These are phyloP conservation scores for Monosporascus ibericus DNA, from an alignment of 2,329 filamentous ascomycete species.

Conservation along the genomic window DNA sequence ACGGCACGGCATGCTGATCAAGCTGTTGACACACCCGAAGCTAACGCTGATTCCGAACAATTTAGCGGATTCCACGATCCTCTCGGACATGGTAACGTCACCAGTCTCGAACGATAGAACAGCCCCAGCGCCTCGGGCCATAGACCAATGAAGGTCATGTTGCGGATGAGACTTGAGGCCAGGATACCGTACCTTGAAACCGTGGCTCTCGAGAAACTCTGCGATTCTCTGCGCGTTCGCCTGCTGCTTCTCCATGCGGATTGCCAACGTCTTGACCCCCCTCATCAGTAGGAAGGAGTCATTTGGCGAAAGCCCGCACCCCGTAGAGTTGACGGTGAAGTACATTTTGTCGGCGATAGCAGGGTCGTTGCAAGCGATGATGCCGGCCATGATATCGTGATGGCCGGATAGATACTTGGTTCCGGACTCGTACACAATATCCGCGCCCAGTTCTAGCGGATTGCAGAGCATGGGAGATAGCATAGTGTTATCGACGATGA, in stretches of 20 bases:
- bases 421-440: constrained; percentile 95
- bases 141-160: constrained; percentile 92
- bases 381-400: constrained; percentile 98
- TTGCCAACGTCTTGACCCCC: constrained; percentile 91
- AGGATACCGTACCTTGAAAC: constrained; percentile 93
- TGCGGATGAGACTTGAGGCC: constrained; percentile 92
- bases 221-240: constrained; percentile 86
- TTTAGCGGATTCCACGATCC: constrained; percentile 87
- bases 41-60: constrained; percentile 95
- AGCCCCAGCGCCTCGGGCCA: constrained; percentile 88
- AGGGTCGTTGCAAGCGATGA: constrained; percentile 83
- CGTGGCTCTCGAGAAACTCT: constrained; percentile 81
- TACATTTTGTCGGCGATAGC: constrained; percentile 82
- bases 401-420: constrained; percentile 98
- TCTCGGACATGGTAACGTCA: constrained; percentile 73
- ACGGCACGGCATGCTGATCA: constrained; percentile 98
- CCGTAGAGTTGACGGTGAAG: constrained; percentile 95
- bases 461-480: constrained; percentile 91
- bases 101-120: constrained; percentile 96
- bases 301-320: constrained; percentile 89
- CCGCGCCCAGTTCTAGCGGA: constrained; percentile 87
- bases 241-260: constrained; percentile 99
- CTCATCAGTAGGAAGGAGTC: constrained; percentile 94
- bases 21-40: constrained; percentile 95
- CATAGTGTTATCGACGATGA: constrained; percentile 98